Evolutionary conservation across 169 alveolate genomes (phyloP).

Genomic region (Cryptosporidium canis): DNA sequence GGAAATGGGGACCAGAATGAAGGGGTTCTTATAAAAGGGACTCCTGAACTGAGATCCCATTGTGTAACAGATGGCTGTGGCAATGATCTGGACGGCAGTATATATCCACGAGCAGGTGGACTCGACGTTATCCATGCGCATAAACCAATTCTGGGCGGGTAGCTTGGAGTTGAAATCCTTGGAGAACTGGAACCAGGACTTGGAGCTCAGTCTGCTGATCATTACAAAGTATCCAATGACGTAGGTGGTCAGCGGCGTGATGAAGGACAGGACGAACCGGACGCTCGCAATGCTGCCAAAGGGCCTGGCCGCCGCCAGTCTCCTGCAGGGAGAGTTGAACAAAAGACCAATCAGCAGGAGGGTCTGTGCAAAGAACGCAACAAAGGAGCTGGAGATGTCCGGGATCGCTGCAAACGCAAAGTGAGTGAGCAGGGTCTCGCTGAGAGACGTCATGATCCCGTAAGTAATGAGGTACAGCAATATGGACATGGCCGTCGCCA

Average conservation of each 20-base stretch:
- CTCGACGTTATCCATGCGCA: conserved; percentile 62
- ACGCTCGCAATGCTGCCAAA: conserved; percentile 58
- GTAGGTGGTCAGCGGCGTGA: conserved; percentile 6
- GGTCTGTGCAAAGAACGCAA: conserved; percentile 54
- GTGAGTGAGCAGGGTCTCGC: conserved; percentile 43
- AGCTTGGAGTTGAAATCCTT: background rate
- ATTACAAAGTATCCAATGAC: conserved; percentile 24
- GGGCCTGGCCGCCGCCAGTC: conserved; percentile 67
- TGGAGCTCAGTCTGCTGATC: conserved; percentile 18
- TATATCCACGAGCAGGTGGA: conserved; percentile 35
- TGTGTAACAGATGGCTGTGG: conserved; percentile 47
- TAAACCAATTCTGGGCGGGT: conserved; percentile 69
- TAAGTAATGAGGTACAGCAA: conserved; percentile 9
- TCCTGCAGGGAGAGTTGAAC: conserved; percentile 33
- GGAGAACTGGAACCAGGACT: conserved; percentile 56
- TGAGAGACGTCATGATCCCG: conserved; percentile 18
- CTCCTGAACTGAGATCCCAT: conserved; percentile 72
- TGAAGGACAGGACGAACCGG: conserved; percentile 1
- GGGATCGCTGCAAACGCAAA: conserved; percentile 52
- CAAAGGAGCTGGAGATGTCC: conserved; percentile 38
- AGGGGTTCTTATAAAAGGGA: conserved; percentile 33
- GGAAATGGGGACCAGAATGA: background rate
- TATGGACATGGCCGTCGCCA: conserved; percentile 56
- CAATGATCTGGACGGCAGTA: conserved; percentile 32
- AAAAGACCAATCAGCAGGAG: conserved; percentile 23